Base-by-base conservation (phyloP, 148 eudicot species). In the Agrostemma githago region DNA sequence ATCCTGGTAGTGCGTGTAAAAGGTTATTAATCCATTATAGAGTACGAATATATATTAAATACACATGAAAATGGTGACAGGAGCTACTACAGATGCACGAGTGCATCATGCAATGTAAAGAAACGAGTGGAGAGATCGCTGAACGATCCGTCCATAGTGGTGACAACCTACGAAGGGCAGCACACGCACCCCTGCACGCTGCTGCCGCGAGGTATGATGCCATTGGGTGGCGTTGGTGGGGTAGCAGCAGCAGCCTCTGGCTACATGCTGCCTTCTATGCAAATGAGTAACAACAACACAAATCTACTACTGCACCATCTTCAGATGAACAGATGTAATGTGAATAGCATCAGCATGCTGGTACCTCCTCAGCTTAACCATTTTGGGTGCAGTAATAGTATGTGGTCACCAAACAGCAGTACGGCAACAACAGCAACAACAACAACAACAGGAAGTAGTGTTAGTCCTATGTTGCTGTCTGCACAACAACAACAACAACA, bases 51-150 rank as follows among this genome's bases (percentile, higher is more conserved):
- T 26, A 26, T 26, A 26, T 26, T 26, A 26, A 26, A 26, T 26
- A 26, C 34, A 26, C 34, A 26, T 26, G 34, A 26, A 51, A 51
- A 51, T 51, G 56, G 34, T 40, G 48, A n/a, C 80, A 94, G 98
- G 90, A 88, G 97, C 74, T 94, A 94, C 76, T 94, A 94, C 77
- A 87, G 96, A 34, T 94, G 98, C 92, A 94, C 98, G 19, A 87
- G 67, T 78, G 81, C 83, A 38, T 62, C 87, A 37, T 94, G 98
- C 73, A 89, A 89, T 78, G 98, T 94, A 78, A 94, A 94, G 87
- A 94, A 94, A 75, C 87, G 97, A 78, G 97, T 94, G 44, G 98
- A 94, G 82, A 81, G 97, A 73, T 84, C 76, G 15, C 79, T 77
- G 78, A 80, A 51, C 76, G 97, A 93, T 26, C 91, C 97, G 10